A percentile compares a stretch with the other conserved stretches of the same genome.
Conservation (phyloP, 441 rosid genomes). For the Corymbia calophylla region DNA sequence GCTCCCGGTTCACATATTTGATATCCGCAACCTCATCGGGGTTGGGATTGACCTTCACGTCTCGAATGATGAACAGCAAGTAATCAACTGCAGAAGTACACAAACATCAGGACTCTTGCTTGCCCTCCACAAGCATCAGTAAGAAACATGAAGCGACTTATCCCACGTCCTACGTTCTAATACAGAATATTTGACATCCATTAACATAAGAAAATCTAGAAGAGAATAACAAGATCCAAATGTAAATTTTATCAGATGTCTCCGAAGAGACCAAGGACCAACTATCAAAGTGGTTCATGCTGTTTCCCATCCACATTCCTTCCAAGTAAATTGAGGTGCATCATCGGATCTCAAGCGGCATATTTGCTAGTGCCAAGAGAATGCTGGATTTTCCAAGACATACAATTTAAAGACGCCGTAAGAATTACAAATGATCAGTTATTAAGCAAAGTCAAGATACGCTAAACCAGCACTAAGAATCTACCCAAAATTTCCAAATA, state of each 20-base stretch:
- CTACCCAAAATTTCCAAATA: not conserved
- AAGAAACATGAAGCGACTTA: not conserved
- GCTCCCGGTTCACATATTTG: constrained; percentile 66
- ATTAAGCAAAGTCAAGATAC: not conserved
- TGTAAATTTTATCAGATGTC: not conserved
- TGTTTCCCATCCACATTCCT: not conserved
- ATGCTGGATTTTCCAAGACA: not conserved
- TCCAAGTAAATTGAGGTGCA: not conserved
- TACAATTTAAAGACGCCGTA: not conserved
- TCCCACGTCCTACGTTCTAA: not conserved
- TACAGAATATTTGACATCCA: not conserved
- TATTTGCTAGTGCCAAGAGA: not conserved
- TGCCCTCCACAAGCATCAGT: not conserved
- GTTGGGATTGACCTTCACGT: constrained; percentile 64
- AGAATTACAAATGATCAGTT: not conserved
- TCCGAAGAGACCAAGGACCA: not conserved
- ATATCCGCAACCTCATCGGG: constrained; percentile 84
- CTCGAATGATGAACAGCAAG: constrained; percentile 74
- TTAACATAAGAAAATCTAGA: not conserved
- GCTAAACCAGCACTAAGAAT: not conserved
- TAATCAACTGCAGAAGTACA: constrained; percentile 62
- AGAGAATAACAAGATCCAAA: not conserved
- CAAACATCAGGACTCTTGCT: not conserved
- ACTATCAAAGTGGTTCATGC: not conserved
- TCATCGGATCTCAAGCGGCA: not conserved